Evolutionary conservation across 2,329 filamentous ascomycete species (phyloP).

Genomic region (Cladosporium sphaerospermum): DNA sequence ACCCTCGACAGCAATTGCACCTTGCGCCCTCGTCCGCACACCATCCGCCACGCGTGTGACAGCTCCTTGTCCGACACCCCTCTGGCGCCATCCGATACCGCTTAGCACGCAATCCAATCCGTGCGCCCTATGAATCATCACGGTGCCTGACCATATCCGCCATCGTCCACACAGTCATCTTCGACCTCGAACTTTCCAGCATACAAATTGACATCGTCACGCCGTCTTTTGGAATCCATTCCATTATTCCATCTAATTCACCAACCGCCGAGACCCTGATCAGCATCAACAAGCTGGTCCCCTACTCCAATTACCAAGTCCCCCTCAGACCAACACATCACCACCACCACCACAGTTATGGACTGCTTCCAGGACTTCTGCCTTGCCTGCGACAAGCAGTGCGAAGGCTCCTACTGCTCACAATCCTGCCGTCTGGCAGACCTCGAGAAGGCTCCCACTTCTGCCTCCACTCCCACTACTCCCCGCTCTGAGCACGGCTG

Average conservation of each 20-base stretch:
- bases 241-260: neutral
- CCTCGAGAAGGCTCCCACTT: constrained; percentile 60
- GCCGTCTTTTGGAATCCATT: neutral
- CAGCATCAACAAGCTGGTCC: neutral
- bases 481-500: constrained; percentile 1
- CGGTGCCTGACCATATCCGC: constrained; percentile 10
- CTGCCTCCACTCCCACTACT: constrained; percentile 41
- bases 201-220: constrained; percentile 1
- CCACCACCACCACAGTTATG: constrained; percentile 27
- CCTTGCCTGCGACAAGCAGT: constrained; percentile 87
- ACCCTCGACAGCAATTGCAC: neutral
- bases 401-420: constrained; percentile 80
- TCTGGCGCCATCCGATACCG: constrained; percentile 6
- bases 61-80: constrained; percentile 1
- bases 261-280: neutral
- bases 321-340: neutral
- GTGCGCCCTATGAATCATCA: constrained; percentile 17
- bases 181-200: constrained; percentile 3
- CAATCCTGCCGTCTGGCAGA: constrained; percentile 85
- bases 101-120: constrained; percentile 19
- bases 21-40: neutral
- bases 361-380: constrained; percentile 88
- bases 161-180: constrained; percentile 9
- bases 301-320: too few species aligned
- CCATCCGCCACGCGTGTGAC: constrained; percentile 8